Conservation (phyloP, 2,329 filamentous ascomycete species). For the Furcasterigmium furcatum region DNA sequence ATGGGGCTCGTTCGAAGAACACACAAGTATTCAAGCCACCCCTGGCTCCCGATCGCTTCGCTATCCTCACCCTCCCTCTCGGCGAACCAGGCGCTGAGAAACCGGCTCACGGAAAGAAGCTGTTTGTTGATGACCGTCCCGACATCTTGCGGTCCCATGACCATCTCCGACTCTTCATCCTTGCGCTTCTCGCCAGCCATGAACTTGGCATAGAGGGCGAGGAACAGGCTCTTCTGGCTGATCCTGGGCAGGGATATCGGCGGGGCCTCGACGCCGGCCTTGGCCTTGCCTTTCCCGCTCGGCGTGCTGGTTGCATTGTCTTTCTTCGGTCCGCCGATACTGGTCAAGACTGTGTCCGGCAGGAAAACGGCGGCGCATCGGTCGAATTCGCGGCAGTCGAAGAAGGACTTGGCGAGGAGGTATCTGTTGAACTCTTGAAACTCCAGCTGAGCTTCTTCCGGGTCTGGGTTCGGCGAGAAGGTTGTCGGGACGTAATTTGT, state of each 20-base stretch:
- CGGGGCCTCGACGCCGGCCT: slow-evolving; percentile 12
- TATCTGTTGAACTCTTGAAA: slow-evolving; percentile 78
- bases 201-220: slow-evolving; percentile 89
- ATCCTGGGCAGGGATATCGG: slow-evolving; percentile 47
- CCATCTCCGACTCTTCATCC: slow-evolving; percentile 96
- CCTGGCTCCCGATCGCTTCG: slow-evolving; percentile 64
- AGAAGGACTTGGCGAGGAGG: slow-evolving; percentile 87
- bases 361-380: slow-evolving; percentile 88
- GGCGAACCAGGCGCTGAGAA: slow-evolving; percentile 78
- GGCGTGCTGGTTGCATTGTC: slow-evolving; percentile 28
- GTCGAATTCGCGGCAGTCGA: slow-evolving; percentile 93
- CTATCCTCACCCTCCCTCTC: slow-evolving; percentile 58
- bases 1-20: slow-evolving; percentile 16
- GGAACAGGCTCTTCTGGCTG: slow-evolving; percentile 89
- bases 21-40: slow-evolving; percentile 86
- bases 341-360: slow-evolving; percentile 72
- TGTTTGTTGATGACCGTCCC: slow-evolving; percentile 85
- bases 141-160: slow-evolving; percentile 88
- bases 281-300: slow-evolving; percentile 61
- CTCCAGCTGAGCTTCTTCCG: slow-evolving; percentile 72
- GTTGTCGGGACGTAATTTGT: slow-evolving; percentile 38
- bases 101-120: slow-evolving; percentile 69
- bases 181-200: slow-evolving; percentile 93
- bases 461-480: slow-evolving; percentile 59
- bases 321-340: slow-evolving; percentile 50